Base-by-base conservation (phyloP, 2,329 filamentous ascomycete genomes). In the Chaetomium sp. region DNA sequence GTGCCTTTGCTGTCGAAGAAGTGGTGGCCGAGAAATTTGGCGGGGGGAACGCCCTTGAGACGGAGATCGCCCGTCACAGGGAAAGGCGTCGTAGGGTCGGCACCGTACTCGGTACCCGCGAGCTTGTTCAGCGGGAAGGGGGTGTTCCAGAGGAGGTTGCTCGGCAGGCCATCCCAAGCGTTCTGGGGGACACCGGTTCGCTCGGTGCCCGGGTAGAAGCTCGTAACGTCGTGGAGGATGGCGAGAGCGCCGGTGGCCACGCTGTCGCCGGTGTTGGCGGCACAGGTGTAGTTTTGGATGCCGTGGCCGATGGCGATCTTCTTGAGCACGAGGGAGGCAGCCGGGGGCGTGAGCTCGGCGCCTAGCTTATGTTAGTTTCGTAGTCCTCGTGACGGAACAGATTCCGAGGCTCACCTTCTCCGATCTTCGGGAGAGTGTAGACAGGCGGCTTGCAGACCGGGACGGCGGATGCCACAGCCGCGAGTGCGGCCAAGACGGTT, bases 231-330 rank as follows among this genome's bases (percentile, higher is more conserved):
- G 76, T 81, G 84, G 57, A 85, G 77, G 53, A 79, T 76, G 58
- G 82, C 82, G 32, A 84, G 72, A 47, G 82, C 82, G 46, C 82
- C 82, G 19, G 71, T 67, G n/a, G 75, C 68, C 5, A 4, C 6
- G 52, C 43, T 11, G 64, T 63, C 35, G 75, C 71, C 0, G 64
- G 61, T 12, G 65, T 57, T 60, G 10, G 64, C 54, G 35, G 64
- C 67, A 70, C 84, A 87, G 40, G 80, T 84, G 74, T 87, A 87
- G 77, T 87, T 87, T 65, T 87, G 84, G 64, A 84, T 79, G 55
- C 84, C 84, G 62, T 84, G 78, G 62, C 84, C 84, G 43, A 87
- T 70, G 54, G 76, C 77, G 59, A 87, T 79, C 71, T 77, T 71
- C 66, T 79, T 76, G 40, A 84, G 71, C 5, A 67, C 66, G 44